phyloP scores from a whole-genome alignment of 768 basidiomycete species.

The Trametes villosa region DNA sequence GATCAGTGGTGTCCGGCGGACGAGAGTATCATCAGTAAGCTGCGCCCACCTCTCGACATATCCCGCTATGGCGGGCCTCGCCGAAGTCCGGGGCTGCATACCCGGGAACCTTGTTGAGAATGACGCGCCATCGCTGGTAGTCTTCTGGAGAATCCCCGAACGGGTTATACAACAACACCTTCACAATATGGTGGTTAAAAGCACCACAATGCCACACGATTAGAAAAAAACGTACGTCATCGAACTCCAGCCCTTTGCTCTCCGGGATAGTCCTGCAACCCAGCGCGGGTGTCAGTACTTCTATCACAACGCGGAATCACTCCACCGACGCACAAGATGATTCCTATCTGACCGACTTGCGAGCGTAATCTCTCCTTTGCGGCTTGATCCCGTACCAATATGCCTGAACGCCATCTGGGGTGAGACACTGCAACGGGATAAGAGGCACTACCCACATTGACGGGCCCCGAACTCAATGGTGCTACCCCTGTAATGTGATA shows the following conservation, averaged over 20 bases:
- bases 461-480: slow-evolving; percentile 62
- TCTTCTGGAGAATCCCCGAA: slow-evolving; percentile 64
- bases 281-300: background rate
- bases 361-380: background rate
- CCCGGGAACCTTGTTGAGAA: background rate
- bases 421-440: background rate
- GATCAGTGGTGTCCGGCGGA: background rate
- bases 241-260: slow-evolving; percentile 69
- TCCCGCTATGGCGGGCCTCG: slow-evolving; percentile 49
- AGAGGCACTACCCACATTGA: slow-evolving; percentile 51
- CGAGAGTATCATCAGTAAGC: background rate
- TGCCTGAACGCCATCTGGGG: background rate
- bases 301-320: background rate
- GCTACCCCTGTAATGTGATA: slow-evolving; percentile 39
- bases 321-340: slow-evolving; percentile 57
- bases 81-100: background rate
- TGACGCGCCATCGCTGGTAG: slow-evolving; percentile 54
- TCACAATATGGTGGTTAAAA: background rate
- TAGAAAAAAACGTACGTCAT: slow-evolving; percentile 47
- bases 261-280: slow-evolving; percentile 54
- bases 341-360: slow-evolving; percentile 32
- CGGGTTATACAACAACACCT: slow-evolving; percentile 78
- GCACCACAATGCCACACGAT: background rate
- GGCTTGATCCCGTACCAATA: background rate
- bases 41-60: slow-evolving; percentile 59